Evolutionary conservation across 371 early-diverging fungal species (phyloP), one percentile per base, ranked within the genome.

Genomic region (Dentiscutata heterogama): DNA sequence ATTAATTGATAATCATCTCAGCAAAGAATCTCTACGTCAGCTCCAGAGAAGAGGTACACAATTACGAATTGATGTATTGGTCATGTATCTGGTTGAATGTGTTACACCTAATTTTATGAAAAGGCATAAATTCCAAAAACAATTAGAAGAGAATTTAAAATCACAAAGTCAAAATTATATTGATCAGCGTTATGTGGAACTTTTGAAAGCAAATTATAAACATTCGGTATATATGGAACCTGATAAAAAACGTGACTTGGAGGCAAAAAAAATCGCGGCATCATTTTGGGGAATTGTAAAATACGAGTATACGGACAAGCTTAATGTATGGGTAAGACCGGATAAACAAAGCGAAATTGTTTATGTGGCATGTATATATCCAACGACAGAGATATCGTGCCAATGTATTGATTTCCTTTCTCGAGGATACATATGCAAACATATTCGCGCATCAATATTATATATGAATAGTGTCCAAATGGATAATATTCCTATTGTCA

Each of bases 401-500:
- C 39, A 39, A 67, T 67, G 39, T 67, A 10, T 67, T 39, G 68
- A 67, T 39, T 67, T 67, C 31, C 29, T 67, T 20, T 39, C 16
- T 29, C 22, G 6, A 18, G 68, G 39, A 11, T 8, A 8, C 31
- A 29, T 20, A 8, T 67, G 39, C 20, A 67, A 39, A 39, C 39
- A 67, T 16, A 29, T 67, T 39, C 39, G 68, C 31, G 39, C 68
- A 27, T 22, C 68, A 25, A 67, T 20, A 35, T 25, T 67, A 67
- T 67, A 29, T n/a, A 39, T 67, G 22, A 39, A 67, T 67, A 20
- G 39, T 22, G 27, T 67, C 14, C 16, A 5, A 67, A 25, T 31
- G 31, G 29, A 14, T 2, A 22, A 67, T 11, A 1, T 67, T 27
- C 68, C 39, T 11, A 20, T 35, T 2, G 31, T 67, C 20, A 67